Conservation (phyloP, 805 yeast genomes). For the Cephaloascus fragrans region DNA sequence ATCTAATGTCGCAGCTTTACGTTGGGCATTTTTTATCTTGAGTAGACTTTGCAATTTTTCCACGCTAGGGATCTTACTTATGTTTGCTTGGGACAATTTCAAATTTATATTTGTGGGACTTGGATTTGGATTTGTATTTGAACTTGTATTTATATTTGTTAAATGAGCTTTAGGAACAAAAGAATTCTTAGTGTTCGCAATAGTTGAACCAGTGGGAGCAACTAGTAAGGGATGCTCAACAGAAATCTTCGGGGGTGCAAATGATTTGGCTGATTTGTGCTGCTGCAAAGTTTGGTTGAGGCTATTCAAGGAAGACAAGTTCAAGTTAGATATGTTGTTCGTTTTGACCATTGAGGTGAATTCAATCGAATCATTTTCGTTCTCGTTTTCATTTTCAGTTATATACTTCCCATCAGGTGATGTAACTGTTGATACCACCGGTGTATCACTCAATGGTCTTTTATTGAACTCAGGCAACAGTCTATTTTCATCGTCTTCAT, state of each 20-base stretch:
- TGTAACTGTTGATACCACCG: conserved; percentile 45
- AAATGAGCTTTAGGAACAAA: neutral
- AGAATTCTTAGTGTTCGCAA: too few species aligned
- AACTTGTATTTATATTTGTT: neutral
- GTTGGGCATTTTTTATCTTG: conserved; percentile 27
- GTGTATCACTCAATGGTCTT: conserved; percentile 70
- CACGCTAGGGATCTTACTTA: conserved; percentile 29
- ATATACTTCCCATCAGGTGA: conserved; percentile 35
- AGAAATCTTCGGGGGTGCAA: too few species aligned
- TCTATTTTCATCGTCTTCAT: conserved; percentile 2
- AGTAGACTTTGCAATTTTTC: conserved; percentile 25
- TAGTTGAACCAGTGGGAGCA: too few species aligned
- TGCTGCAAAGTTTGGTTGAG: neutral
- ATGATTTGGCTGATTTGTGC: too few species aligned
- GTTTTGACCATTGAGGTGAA: conserved; percentile 14
- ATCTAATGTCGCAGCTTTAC: conserved; percentile 76
- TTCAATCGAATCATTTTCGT: conserved; percentile 1
- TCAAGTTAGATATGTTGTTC: conserved; percentile 29
- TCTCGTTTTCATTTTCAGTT: neutral
- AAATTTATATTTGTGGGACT: too few species aligned
- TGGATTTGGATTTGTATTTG: conserved; percentile 16
- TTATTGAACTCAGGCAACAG: conserved; percentile 52
- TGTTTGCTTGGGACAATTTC: conserved; percentile 20
- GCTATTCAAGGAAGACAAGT: conserved; percentile 18
- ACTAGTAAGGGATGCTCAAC: too few species aligned